Evolutionary conservation across 148 eudicot species (phyloP).

Genomic region (Rhododendron ferrugineum): DNA sequence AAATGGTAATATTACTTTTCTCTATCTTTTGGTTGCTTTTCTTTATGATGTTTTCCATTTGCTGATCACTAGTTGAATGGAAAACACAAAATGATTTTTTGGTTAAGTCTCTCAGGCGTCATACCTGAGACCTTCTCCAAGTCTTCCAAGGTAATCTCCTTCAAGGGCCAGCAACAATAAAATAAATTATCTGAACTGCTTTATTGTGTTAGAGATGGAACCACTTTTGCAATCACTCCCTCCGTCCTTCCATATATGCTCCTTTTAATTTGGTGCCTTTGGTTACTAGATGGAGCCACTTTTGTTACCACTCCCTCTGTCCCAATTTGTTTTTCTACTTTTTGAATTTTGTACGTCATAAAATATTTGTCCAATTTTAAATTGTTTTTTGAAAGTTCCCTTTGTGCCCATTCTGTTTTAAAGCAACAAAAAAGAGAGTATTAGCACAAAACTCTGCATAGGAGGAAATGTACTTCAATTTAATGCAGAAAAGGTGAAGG

Average conservation of each 20-base stretch:
- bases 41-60: not conserved
- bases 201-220: not conserved
- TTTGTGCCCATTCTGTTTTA: not conserved
- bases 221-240: not conserved
- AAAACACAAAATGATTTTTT: not conserved
- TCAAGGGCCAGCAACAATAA: not conserved
- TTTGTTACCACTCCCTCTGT: not conserved
- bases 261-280: not conserved
- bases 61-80: not conserved
- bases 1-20: slow-evolving; percentile 55
- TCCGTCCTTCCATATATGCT: not conserved
- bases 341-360: not conserved
- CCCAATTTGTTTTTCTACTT: not conserved
- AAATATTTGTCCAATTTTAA: not conserved
- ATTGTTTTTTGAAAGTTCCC: not conserved
- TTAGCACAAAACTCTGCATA: not conserved
- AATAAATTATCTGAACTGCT: not conserved
- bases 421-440: not conserved
- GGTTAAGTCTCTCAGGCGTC: not conserved
- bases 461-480: not conserved
- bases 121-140: not conserved
- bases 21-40: not conserved
- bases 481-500: not conserved
- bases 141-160: not conserved
- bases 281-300: not conserved